Conservation (phyloP, 1,139 yeast genomes). For the Taphrina sp. region DNA sequence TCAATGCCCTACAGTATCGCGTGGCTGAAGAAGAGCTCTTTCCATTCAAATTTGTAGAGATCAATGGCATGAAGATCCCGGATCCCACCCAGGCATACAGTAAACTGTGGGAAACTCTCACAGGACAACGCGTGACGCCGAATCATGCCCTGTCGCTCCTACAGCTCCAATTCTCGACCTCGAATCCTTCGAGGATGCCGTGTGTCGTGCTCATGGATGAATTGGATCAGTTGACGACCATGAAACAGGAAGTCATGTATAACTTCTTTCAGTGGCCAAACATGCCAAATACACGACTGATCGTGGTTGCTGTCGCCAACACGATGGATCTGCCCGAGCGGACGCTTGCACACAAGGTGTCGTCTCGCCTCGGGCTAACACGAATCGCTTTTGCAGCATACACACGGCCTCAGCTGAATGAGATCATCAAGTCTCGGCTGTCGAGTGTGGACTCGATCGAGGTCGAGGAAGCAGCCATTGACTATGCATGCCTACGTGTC, state of each 20-base stretch:
- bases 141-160: constrained; percentile 60
- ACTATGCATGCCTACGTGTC: constrained; percentile 87
- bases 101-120: constrained; percentile 70
- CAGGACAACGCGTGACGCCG: constrained; percentile 62
- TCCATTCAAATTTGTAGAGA: constrained; percentile 72
- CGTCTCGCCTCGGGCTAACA: constrained; percentile 85
- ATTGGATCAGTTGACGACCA: constrained; percentile 84
- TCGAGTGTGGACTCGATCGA: constrained; percentile 50
- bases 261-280: constrained; percentile 98
- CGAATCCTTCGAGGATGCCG: constrained; percentile 41
- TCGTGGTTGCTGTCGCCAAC: constrained; percentile 91
- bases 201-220: constrained; percentile 85
- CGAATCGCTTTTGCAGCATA: constrained; percentile 89
- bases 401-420: constrained; percentile 71
- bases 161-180: constrained; percentile 53
- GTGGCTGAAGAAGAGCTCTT: constrained; percentile 51
- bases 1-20: constrained; percentile 57
- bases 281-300: constrained; percentile 68
- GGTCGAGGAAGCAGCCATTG: constrained; percentile 73
- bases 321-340: constrained; percentile 97
- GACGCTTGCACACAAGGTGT: constrained; percentile 77
- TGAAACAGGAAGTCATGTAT: constrained; percentile 84
- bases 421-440: constrained; percentile 70
- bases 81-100: constrained; percentile 88
- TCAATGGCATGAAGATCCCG: constrained; percentile 83